These are phyloP conservation scores for Huntiella savannae DNA, from an alignment of 2,329 filamentous ascomycete genomes.

Conservation along the genomic window DNA sequence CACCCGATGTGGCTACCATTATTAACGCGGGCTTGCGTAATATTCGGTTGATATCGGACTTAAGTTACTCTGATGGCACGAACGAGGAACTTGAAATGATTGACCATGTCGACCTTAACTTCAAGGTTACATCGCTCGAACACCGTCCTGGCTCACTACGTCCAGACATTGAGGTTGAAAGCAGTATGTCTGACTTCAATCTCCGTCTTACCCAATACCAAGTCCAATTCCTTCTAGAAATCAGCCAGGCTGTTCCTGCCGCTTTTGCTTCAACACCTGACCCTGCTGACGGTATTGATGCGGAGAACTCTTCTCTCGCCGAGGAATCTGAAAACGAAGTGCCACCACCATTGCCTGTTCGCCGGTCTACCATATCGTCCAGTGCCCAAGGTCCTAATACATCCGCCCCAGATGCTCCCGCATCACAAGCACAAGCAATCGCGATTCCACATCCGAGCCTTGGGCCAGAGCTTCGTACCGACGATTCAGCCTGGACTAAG, in stretches of 20 bases:
- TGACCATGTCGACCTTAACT: slow-evolving; percentile 85
- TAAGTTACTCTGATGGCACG: slow-evolving; percentile 54
- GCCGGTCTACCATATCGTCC: slow-evolving; percentile 16
- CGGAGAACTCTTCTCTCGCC: not conserved
- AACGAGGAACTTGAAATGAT: slow-evolving; percentile 89
- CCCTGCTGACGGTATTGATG: not conserved
- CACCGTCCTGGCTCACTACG: slow-evolving; percentile 59
- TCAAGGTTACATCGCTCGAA: slow-evolving; percentile 81
- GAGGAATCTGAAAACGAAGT: not conserved
- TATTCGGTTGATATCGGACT: slow-evolving; percentile 72
- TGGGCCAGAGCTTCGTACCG: slow-evolving; percentile 49
- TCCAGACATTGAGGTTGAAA: slow-evolving; percentile 81
- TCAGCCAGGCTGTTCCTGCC: slow-evolving; percentile 71
- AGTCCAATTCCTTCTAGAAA: slow-evolving; percentile 69
- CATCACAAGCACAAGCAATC: not conserved
- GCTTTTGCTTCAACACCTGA: slow-evolving; percentile 44
- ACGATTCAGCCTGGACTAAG: slow-evolving; percentile 68
- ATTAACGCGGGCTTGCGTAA: slow-evolving; percentile 82
- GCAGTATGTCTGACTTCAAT: slow-evolving; percentile 84
- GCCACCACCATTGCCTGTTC: not conserved
- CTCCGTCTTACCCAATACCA: slow-evolving; percentile 78
- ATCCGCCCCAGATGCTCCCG: not conserved
- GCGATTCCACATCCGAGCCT: slow-evolving; percentile 22
- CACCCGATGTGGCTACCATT: slow-evolving; percentile 66
- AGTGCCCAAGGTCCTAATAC: not conserved